These are phyloP conservation scores for Ogataea trehalophila DNA, from an alignment of 805 yeast species.

Conservation along the genomic window DNA sequence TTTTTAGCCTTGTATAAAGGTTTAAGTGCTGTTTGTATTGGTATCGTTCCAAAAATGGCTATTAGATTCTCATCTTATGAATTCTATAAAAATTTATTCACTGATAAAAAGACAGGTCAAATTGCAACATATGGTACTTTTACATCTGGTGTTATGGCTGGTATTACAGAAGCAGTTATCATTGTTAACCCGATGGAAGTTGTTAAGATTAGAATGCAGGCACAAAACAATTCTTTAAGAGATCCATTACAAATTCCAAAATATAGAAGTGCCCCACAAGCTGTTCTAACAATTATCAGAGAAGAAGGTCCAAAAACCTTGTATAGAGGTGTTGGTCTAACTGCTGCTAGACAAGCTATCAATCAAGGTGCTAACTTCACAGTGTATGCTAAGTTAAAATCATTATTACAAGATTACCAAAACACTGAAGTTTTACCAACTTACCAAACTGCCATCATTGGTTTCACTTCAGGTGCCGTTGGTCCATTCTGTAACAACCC, in stretches of 20 bases:
- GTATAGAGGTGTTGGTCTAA: conserved; percentile 90
- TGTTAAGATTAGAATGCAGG: conserved; percentile 92
- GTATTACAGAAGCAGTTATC: conserved; percentile 89
- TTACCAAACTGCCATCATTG: conserved; percentile 91
- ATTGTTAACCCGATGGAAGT: conserved; percentile 98
- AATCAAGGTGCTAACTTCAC: conserved; percentile 99
- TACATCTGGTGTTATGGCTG: conserved; percentile 94
- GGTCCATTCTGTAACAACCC: conserved; percentile 99
- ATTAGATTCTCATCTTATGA: conserved; percentile 94
- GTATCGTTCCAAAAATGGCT: conserved; percentile 98
- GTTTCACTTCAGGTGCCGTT: conserved; percentile 90
- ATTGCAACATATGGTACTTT: conserved; percentile 75
- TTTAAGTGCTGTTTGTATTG: conserved; percentile 93
- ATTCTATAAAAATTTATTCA: conserved; percentile 68
- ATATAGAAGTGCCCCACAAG: conserved; percentile 91
- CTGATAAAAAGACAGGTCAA: conserved; percentile 53
- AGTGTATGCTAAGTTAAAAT: conserved; percentile 82
- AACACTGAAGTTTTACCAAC: conserved; percentile 62
- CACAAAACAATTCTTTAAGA: conserved; percentile 88
- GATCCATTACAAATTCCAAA: conserved; percentile 75
- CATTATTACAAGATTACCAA: conserved; percentile 59
- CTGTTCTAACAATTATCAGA: conserved; percentile 71
- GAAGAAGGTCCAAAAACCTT: conserved; percentile 90
- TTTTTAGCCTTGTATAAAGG: conserved; percentile 89
- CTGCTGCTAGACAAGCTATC: conserved; percentile 97